phyloP scores from a whole-genome alignment of 306 rosid species.

The Gynostemma pentaphyllum region DNA sequence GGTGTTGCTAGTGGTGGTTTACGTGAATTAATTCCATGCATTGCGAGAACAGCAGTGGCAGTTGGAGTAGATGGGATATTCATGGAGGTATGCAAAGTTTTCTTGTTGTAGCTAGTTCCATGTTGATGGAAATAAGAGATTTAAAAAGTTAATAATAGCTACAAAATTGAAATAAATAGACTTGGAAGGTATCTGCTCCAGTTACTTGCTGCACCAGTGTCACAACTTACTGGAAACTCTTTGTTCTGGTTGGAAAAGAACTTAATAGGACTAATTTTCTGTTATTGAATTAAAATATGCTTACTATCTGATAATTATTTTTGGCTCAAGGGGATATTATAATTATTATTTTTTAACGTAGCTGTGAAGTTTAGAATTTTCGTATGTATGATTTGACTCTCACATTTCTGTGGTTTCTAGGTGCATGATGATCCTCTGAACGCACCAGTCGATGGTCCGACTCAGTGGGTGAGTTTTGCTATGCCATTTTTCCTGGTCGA shows the following conservation, averaged over 20 bases:
- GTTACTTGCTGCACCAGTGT: neutral
- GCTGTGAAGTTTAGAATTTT: neutral
- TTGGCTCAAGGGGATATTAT: neutral
- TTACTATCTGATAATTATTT: neutral
- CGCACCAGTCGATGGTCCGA: constrained; percentile 96
- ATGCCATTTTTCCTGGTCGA: neutral
- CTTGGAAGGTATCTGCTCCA: neutral
- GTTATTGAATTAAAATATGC: neutral
- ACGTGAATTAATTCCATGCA: constrained; percentile 91
- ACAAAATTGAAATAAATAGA: neutral
- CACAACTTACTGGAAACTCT: neutral
- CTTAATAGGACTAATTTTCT: neutral
- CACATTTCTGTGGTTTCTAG: constrained; percentile 25
- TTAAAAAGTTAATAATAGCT: neutral
- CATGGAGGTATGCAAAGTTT: constrained; percentile 64
- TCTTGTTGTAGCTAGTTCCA: neutral
- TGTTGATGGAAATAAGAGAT: neutral
- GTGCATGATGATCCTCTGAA: constrained; percentile 91
- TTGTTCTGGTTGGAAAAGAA: neutral
- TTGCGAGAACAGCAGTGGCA: constrained; percentile 90
- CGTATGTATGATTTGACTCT: neutral
- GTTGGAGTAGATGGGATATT: constrained; percentile 98
- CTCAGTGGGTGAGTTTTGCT: constrained; percentile 76
- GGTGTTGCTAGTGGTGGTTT: constrained; percentile 99
- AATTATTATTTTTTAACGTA: neutral